Evolutionary conservation across 2,329 filamentous ascomycete species (phyloP), one percentile per base, ranked within the genome.

Genomic region (Clonostachys sp.): DNA sequence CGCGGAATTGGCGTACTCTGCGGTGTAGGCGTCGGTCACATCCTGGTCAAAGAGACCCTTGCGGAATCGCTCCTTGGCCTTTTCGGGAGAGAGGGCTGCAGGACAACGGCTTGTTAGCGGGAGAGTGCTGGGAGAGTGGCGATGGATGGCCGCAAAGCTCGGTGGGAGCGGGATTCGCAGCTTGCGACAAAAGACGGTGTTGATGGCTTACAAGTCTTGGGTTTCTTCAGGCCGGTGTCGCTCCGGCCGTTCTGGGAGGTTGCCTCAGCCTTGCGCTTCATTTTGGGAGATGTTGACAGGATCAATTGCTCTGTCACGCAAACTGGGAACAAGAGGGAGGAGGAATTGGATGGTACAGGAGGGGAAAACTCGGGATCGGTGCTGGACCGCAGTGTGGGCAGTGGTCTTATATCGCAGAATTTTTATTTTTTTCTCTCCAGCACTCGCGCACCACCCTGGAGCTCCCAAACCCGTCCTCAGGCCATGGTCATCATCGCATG

Each of bases 31-130:
- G 48, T 76, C 58, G 50, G 87, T 73, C 34, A 81, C 74, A 20
- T 75, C 57, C 46, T 75, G 62, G 55, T 84, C 78, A 61, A 89
- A 88, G 38, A 90, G 77, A 6, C 80, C 83, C 46, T 76, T 71
- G 47, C 83, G 78, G 62, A 90, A 90, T 41, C 82, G 74, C 51
- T 73, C 66, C 55, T 76, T 71, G 45, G 80, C 74, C 44, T 79
- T 75, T 14, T 75, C 67, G 45, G 66, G 58, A 48, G 66, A 66
- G 53, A 80, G 63, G 48, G 70, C 77, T 80, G 45, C 33, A 17
- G 41, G 9, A 34, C 44, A 36, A 35, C 24, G n/a, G 20, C 40
- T 10, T 50, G 51, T 55, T 49, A 57, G 46, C 41, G 42, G 48
- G 41, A 52, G 53, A 42, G 47, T 39, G 45, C 40, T 39, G n/a